Percentiles rank a stretch among this genome's conserved stretches.
Evolutionary conservation across 306 rosid species (phyloP).

Genomic region (Quercus parvula): DNA sequence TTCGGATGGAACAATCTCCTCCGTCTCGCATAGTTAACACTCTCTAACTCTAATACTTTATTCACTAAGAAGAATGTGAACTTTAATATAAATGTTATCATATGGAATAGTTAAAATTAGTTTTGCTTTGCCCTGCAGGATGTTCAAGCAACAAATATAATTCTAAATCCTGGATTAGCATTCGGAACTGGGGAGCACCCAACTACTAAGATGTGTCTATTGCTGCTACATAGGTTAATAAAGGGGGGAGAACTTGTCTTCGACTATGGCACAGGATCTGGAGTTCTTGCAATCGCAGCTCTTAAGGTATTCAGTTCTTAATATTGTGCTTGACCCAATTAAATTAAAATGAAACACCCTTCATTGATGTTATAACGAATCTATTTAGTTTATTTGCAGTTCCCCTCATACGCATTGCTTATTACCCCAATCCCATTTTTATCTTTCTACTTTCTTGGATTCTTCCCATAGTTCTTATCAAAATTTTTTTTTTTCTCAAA

Average conservation of each 20-base stretch:
- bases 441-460: not conserved
- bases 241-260: conserved; percentile 73
- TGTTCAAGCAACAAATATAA: conserved; percentile 68
- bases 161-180: conserved; percentile 79
- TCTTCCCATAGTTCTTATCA: not conserved
- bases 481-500: not conserved
- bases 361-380: not conserved
- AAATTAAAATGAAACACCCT: conserved; percentile 15
- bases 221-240: conserved; percentile 56
- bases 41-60: not conserved
- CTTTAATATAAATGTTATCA: not conserved
- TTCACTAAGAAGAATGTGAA: conserved; percentile 1
- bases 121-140: conserved; percentile 37
- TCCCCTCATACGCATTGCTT: not conserved
- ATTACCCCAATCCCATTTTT: not conserved
- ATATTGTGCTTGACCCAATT: not conserved
- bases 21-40: not conserved
- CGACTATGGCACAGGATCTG: conserved; percentile 96
- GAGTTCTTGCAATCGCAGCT: conserved; percentile 88
- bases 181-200: conserved; percentile 96
- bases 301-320: conserved; percentile 56
- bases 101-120: not conserved
- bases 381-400: not conserved
- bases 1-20: no score
- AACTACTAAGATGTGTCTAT: conserved; percentile 73